Percentiles rank a stretch among this genome's conserved stretches.
Conservation (phyloP, 495 filamentous ascomycete species). For the Penicillium canescens region DNA sequence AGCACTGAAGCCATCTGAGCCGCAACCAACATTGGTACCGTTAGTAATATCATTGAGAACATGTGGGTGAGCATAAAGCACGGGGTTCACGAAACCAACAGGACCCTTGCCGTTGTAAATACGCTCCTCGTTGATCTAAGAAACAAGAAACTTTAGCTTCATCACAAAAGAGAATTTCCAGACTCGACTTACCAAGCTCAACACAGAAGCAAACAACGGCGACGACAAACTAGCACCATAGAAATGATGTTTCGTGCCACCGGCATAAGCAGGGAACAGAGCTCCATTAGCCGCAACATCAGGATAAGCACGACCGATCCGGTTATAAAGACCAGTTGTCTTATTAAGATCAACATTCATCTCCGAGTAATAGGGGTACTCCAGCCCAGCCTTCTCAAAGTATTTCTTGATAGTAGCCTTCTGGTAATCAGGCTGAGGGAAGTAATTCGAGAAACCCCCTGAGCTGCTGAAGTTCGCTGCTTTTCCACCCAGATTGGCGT, state of each 20-base stretch:
- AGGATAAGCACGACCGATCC: constrained; percentile 61
- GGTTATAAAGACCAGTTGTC: constrained; percentile 55
- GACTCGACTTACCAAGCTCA: constrained; percentile 38
- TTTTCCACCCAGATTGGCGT: constrained; percentile 28
- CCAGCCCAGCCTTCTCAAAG: constrained; percentile 47
- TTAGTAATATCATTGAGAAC: constrained; percentile 51
- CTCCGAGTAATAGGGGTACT: constrained; percentile 40
- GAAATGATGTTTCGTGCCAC: constrained; percentile 36
- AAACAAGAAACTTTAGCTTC: neutral
- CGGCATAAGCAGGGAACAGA: constrained; percentile 47
- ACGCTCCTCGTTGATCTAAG: constrained; percentile 49
- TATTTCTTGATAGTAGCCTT: constrained; percentile 48
- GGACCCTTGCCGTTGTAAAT: constrained; percentile 44
- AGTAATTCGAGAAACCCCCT: constrained; percentile 71
- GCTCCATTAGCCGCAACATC: constrained; percentile 65
- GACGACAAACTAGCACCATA: constrained; percentile 58
- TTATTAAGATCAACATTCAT: constrained; percentile 36
- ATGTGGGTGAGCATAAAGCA: constrained; percentile 47
- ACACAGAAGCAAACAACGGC: constrained; percentile 55
- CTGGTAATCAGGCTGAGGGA: constrained; percentile 60
- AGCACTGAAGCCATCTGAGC: constrained; percentile 49
- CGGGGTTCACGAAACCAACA: constrained; percentile 54
- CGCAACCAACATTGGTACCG: constrained; percentile 50
- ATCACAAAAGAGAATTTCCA: neutral
- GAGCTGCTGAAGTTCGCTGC: constrained; percentile 52